Percentiles rank a stretch among this genome's conserved stretches.
Conservation (phyloP, 495 filamentous ascomycete genomes). For the Penicillium steckii region DNA sequence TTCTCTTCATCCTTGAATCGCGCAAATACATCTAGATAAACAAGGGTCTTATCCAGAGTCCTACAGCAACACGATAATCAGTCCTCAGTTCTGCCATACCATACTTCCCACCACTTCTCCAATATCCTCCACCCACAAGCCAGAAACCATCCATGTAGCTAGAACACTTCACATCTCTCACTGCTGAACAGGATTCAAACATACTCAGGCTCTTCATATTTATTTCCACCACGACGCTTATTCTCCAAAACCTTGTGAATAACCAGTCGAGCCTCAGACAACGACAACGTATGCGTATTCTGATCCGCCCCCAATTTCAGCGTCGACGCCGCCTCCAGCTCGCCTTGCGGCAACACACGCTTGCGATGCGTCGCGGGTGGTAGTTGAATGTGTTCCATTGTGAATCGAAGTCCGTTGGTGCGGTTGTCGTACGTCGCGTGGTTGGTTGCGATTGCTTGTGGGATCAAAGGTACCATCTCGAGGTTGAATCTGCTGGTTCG, state of each 20-base stretch:
- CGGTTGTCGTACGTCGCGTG: constrained; percentile 2
- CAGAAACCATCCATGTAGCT: constrained; percentile 1
- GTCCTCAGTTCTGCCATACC: not conserved
- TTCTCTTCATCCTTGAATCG: constrained; percentile 94
- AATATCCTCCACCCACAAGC: too few relatives aligned
- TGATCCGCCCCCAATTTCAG: constrained; percentile 91
- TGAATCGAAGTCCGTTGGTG: not conserved
- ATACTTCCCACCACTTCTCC: too few relatives aligned
- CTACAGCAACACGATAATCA: constrained; percentile 25
- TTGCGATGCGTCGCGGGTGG: constrained; percentile 64
- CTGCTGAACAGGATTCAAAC: constrained; percentile 4
- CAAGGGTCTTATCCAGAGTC: constrained; percentile 75
- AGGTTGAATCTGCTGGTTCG: constrained; percentile 20
- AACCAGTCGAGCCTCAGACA: constrained; percentile 88
- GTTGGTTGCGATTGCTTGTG: not conserved
- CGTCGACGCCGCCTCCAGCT: constrained; percentile 81
- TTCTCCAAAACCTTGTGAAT: constrained; percentile 81
- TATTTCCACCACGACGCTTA: constrained; percentile 45
- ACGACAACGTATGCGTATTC: constrained; percentile 78
- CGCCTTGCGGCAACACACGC: constrained; percentile 69
- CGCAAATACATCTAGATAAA: constrained; percentile 90
- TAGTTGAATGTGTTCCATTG: constrained; percentile 38
- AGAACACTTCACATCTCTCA: not conserved
- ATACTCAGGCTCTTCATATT: constrained; percentile 53
- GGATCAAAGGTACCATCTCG: not conserved